Conservation (phyloP, 331 rosid genomes). For the Quercus phellos region DNA sequence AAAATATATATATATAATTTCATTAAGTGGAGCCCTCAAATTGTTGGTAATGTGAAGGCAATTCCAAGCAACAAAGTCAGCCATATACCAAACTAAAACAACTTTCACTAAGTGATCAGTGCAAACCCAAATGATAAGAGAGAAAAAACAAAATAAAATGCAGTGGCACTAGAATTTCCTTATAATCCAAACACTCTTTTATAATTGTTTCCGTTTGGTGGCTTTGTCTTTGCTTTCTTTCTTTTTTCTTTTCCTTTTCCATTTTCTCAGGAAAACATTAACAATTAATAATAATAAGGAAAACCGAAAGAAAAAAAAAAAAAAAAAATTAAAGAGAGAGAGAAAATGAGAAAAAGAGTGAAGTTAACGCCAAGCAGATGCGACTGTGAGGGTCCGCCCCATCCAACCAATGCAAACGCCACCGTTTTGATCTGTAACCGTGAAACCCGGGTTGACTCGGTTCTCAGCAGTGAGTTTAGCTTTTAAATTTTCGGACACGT, state of each 20-base stretch:
- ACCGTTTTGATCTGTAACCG: conserved; percentile 69
- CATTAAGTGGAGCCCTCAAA: conserved; percentile 39
- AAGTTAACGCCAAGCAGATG: conserved; percentile 95
- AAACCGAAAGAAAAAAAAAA: no score
- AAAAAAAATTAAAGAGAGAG: background rate
- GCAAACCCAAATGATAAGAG: conserved; percentile 17
- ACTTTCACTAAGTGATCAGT: conserved; percentile 13
- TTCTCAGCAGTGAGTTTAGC: conserved; percentile 18
- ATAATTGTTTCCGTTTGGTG: conserved; percentile 32
- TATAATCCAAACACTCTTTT: conserved; percentile 53
- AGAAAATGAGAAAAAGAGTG: conserved; percentile 8
- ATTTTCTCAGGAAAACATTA: conserved; percentile 60
- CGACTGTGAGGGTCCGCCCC: conserved; percentile 81
- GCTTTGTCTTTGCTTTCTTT: conserved; percentile 4
- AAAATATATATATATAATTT: background rate
- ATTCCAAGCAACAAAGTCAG: conserved; percentile 35
- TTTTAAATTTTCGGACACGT: conserved; percentile 46
- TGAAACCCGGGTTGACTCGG: conserved; percentile 55
- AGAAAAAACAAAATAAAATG: conserved; percentile 19
- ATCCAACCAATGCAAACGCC: conserved; percentile 81
- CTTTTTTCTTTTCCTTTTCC: conserved; percentile 37
- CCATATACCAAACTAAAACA: conserved; percentile 50
- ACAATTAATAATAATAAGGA: conserved; percentile 17
- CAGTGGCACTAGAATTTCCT: conserved; percentile 26
- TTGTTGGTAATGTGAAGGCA: conserved; percentile 32